phyloP scores from a whole-genome alignment of 2,329 filamentous ascomycete species.

The Sporothrix brunneoviolacea region DNA sequence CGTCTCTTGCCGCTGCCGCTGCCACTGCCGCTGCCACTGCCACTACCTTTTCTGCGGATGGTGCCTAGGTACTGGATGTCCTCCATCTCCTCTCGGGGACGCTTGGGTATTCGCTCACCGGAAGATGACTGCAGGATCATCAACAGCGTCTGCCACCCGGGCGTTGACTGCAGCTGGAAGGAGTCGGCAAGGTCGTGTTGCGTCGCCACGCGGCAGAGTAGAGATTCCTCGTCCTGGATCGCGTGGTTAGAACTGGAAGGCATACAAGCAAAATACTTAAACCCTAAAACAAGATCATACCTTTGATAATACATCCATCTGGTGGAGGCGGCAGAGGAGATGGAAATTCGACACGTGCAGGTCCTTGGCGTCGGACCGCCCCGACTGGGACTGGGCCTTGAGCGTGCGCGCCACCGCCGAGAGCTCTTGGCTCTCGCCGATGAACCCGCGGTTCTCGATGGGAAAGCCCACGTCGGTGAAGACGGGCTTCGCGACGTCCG shows the following conservation, averaged over 20 bases:
- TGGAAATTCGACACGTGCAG: slow-evolving; percentile 86
- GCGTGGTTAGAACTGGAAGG: slow-evolving; percentile 10
- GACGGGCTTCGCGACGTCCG: slow-evolving; percentile 66
- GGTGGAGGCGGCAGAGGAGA: slow-evolving; percentile 78
- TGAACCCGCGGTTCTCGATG: slow-evolving; percentile 81
- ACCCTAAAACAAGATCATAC: slow-evolving; percentile 41
- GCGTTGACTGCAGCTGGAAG: slow-evolving; percentile 75
- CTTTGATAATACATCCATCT: slow-evolving; percentile 76
- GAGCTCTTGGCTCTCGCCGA: slow-evolving; percentile 81
- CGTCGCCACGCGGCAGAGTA: slow-evolving; percentile 79
- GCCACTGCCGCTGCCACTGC: neutral
- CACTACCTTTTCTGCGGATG: neutral
- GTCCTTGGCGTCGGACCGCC: slow-evolving; percentile 48
- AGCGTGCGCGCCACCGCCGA: slow-evolving; percentile 62
- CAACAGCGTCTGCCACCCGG: slow-evolving; percentile 90
- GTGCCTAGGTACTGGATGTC: slow-evolving; percentile 10
- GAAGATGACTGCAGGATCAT: slow-evolving; percentile 92
- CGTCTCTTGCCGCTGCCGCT: slow-evolving; percentile 2
- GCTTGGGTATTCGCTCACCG: slow-evolving; percentile 92
- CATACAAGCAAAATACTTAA: slow-evolving; percentile 10
- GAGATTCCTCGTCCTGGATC: slow-evolving; percentile 73
- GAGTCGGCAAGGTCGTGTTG: slow-evolving; percentile 74
- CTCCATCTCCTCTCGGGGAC: slow-evolving; percentile 31
- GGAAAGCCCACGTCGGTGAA: slow-evolving; percentile 76
- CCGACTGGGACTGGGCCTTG: slow-evolving; percentile 40